phyloP scores from a whole-genome alignment of 1,139 yeast species.

The Taphrina sp. region DNA sequence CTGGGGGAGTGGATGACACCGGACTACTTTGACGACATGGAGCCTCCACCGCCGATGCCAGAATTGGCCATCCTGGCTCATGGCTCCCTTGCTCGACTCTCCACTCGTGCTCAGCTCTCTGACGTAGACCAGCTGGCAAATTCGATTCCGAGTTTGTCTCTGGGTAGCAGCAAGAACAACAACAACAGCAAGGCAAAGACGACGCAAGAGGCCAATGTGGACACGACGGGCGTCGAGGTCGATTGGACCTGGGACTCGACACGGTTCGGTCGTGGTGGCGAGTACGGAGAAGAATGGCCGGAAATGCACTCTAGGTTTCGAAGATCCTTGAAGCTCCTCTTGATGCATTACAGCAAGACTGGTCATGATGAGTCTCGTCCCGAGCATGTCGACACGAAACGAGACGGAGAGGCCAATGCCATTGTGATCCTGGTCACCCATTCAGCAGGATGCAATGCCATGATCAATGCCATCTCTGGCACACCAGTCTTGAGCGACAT shows the following conservation, averaged over 20 bases:
- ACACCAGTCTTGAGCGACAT: constrained; percentile 44
- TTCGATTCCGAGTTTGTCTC: neutral
- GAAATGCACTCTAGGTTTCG: constrained; percentile 45
- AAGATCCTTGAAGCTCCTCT: constrained; percentile 40
- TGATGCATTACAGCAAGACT: constrained; percentile 40
- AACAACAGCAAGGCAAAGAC: neutral
- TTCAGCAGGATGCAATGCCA: constrained; percentile 48
- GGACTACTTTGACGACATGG: constrained; percentile 44
- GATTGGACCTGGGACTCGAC: constrained; percentile 42
- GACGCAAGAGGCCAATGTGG: constrained; percentile 10
- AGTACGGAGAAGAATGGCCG: constrained; percentile 47
- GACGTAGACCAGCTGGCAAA: constrained; percentile 37
- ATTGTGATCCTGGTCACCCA: constrained; percentile 46
- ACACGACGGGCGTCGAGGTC: constrained; percentile 27
- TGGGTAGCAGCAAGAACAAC: neutral
- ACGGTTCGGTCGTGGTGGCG: constrained; percentile 44
- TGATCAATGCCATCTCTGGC: constrained; percentile 43
- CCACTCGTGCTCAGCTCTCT: too few relatives aligned
- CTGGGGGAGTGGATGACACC: constrained; percentile 49
- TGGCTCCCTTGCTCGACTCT: constrained; percentile 40
- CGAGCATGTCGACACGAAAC: too few relatives aligned
- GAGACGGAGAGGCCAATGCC: constrained; percentile 33
- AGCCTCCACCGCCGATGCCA: constrained; percentile 44
- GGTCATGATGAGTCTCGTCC: too few relatives aligned
- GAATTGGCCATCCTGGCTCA: constrained; percentile 41